Evolutionary conservation across 2,329 filamentous ascomycete species (phyloP), one percentile per base, ranked within the genome.

Genomic region (Akanthomyces uredinophilus): DNA sequence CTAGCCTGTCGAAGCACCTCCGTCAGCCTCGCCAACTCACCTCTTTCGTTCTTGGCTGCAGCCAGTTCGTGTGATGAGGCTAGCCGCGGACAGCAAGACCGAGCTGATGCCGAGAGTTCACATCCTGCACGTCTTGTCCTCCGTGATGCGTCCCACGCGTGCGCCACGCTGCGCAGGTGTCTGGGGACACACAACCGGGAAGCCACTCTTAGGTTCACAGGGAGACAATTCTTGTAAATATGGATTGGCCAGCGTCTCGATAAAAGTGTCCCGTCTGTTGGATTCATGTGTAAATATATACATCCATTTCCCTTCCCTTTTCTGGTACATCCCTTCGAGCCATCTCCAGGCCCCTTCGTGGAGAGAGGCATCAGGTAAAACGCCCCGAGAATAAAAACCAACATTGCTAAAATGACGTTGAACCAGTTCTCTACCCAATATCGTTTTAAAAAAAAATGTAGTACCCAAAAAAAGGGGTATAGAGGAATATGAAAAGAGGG

Each of bases 381-480:
- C 22, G 0, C 11, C 46, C 27, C 8, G 7, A 24, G 35, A 20
- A 29, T 8, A 41, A 46, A 44, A 24, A 60, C 49, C 49, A 53
- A 53, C 57, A 60, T 35, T 13, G 49, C 57, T 53, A 27, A 60
- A 60, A 49, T 51, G 49, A 52, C 49, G 22, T 20, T 22, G 18
- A 27, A 53, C 51, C 51, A 41, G 20, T 20, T 54, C 10, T 52
- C 49, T 37, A n/a, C 37, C 54, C 54, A 6, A 47, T 47, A 57
- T 47, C 54, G 41, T 55, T 37, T 20, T n/a, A n/a, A 50, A 41
- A 60, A 37, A 50, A 41, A 60, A 37, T 44, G 29, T 14, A 35
- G 29, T 53, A 46, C 49, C 49, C 57, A 44, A 60, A 27, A 60
- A 27, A 24, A 18, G 7, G 49, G 29, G 27, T 37, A 29, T 27